These are phyloP conservation scores for Pestalotiopsis sp. DNA, from an alignment of 2,329 filamentous ascomycete species.

Conservation along the genomic window DNA sequence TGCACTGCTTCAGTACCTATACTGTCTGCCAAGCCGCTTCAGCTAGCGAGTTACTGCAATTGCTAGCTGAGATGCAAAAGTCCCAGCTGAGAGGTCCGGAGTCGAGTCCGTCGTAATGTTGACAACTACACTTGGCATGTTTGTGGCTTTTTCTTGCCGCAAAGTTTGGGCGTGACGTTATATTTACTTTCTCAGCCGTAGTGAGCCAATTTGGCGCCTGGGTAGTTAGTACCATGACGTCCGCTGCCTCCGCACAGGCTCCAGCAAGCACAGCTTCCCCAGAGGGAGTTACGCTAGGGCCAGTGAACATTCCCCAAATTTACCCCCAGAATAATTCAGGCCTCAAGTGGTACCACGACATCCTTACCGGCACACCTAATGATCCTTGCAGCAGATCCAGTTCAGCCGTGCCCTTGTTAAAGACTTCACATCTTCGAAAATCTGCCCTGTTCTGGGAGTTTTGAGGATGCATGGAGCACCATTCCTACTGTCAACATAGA, in stretches of 20 bases:
- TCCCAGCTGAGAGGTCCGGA: background rate
- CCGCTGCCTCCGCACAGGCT: background rate
- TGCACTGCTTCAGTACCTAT: background rate
- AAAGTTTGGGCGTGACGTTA: background rate
- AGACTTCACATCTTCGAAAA: background rate
- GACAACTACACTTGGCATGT: background rate
- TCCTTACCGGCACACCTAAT: background rate
- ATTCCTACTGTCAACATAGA: background rate
- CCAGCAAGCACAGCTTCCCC: background rate
- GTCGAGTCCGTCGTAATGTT: background rate
- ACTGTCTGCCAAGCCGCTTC: background rate
- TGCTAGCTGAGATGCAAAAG: background rate
- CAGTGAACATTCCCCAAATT: background rate
- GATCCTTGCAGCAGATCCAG: background rate
- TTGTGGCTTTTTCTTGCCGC: background rate
- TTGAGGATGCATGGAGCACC: background rate
- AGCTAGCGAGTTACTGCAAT: background rate
- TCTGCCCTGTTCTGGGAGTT: background rate
- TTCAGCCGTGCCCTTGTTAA: background rate
- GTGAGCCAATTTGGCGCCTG: background rate
- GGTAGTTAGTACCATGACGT: background rate
- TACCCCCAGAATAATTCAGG: background rate
- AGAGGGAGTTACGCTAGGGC: background rate
- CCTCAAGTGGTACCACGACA: background rate
- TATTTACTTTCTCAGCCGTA: background rate